Evolutionary conservation across 2,329 filamentous ascomycete species (phyloP), one percentile per base, ranked within the genome.

Genomic region (Rachicladosporium sp.): DNA sequence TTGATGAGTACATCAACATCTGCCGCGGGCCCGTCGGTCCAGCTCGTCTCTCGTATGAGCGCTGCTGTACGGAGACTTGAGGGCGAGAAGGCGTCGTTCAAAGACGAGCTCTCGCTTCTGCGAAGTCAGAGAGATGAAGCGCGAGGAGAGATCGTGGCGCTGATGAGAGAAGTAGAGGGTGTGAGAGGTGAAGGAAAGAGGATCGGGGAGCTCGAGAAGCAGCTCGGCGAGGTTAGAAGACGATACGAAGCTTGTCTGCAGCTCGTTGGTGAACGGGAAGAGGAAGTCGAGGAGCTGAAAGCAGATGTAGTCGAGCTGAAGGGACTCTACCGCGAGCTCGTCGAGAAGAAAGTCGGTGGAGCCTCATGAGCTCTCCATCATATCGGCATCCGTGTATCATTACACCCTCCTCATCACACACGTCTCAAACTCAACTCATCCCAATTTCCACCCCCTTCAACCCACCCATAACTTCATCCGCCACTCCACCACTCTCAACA

Each of bases 211-310:
- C 60, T 95, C 10, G 80, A 93, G 59, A 65, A 62, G 34, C 74
- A 86, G 50, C 66, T 94, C 36, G 65, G 64, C 21, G 74, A 76
- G 32, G 67, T 95, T 47, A 79, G 84, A 53, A 68, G 76, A 46
- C 72, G 89, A 52, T 94, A 96, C 58, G 79, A 93, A 57, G 91
- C 87, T 10, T 93, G 86, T 43, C 68, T 98, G 38, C 88, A 96
- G 65, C 80, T 96, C 77, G 65, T 98, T 10, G 91, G 91, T 1
- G 91, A 98, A 73, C 94, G 94, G 74, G 94, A 86, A 60, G 91
- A 98, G 68, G 68, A 82, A 55, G 88, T 94, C 2, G 87, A 94
- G 56, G 91, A 98, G 68, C 67, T 98, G 49, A 78, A 73, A 60
- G 80, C 82, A 9, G 91, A 96, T 68, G 82, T 98, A 38, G 70